phyloP scores from a whole-genome alignment of 108 stramenopile species.

The Hondaea fermentalgiana region DNA sequence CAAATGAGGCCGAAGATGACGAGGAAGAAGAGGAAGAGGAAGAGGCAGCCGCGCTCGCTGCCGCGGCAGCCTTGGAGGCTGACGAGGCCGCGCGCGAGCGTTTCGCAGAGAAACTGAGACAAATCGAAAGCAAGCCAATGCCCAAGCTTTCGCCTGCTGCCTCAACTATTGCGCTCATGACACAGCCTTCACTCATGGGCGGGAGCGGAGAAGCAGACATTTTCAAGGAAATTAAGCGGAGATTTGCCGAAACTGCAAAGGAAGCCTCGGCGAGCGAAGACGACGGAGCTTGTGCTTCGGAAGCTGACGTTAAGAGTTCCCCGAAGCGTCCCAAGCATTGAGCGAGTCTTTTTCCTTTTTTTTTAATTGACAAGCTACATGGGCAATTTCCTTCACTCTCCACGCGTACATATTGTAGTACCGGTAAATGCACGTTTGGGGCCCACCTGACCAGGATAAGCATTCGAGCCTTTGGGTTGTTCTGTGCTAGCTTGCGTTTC shows the following conservation, averaged over 20 bases:
- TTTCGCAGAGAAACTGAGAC: not conserved
- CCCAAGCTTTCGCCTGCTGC: not conserved
- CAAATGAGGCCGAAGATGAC: not conserved
- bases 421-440: too few species aligned
- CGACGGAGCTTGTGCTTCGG: not conserved
- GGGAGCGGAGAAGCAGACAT: not conserved
- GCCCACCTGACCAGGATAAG: too few species aligned
- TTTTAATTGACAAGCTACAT: too few species aligned
- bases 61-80: not conserved
- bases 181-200: not conserved
- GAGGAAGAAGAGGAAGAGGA: not conserved
- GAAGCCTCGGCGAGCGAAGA: not conserved
- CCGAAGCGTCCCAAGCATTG: not conserved
- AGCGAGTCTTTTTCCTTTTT: too few species aligned
- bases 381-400: too few species aligned
- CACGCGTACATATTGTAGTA: too few species aligned
- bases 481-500: too few species aligned
- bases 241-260: not conserved
- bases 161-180: not conserved
- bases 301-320: not conserved
- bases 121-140: not conserved
- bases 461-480: too few species aligned
- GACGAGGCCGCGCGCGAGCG: not conserved
- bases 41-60: not conserved
- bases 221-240: not conserved